Evolutionary conservation across 108 stramenopile genomes (phyloP), one percentile per base, ranked within the genome.

Genomic region (Cylindrotheca fusiformis): DNA sequence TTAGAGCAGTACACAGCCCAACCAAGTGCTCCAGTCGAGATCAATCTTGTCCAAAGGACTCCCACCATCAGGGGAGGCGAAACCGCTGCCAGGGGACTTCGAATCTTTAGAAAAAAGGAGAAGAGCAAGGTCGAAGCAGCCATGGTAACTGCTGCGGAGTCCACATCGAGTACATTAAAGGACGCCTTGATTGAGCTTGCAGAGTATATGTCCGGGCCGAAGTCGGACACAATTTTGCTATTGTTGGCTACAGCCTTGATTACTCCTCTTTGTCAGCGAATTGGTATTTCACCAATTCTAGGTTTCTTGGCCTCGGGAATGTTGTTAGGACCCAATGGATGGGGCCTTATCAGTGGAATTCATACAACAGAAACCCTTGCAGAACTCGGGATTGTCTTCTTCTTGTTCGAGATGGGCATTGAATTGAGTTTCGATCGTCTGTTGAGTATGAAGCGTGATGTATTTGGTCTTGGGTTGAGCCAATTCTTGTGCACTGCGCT

Each of bases 321-420:
- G 79, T 32, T 94, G 24, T 58, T 98, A 14, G 97, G 97, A 32
- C 97, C 97, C 52, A 90, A 92, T 57, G 96, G 90, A 23, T 77
- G 82, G 19, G 88, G 91, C 8, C 62, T 96, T 29, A 93, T 98
- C 62, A 62, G 60, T 28, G 91, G 83, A 18, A 78, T 92, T 52
- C 89, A 90, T 58, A 85, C 83, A 8, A 87, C 88, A 8, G 87
- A 91, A 54, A 78, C 70, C 20, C 64, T 96, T 61, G 96, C 93
- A 1, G 96, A 98, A 63, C 78, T 96, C 60, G 97, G 97, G 20
- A 97, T 98, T 32, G 95, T 96, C 33, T 96, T 98, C 67, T 98
- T 98, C 69, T 73, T 98, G 1, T 98, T 98, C 65, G 97, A 98
- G 70, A 98, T 98, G 97, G 97, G 97, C 27, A 85, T 98, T 33